phyloP scores from a whole-genome alignment of 1,139 yeast species.

The Meyerozyma elateridarum region DNA sequence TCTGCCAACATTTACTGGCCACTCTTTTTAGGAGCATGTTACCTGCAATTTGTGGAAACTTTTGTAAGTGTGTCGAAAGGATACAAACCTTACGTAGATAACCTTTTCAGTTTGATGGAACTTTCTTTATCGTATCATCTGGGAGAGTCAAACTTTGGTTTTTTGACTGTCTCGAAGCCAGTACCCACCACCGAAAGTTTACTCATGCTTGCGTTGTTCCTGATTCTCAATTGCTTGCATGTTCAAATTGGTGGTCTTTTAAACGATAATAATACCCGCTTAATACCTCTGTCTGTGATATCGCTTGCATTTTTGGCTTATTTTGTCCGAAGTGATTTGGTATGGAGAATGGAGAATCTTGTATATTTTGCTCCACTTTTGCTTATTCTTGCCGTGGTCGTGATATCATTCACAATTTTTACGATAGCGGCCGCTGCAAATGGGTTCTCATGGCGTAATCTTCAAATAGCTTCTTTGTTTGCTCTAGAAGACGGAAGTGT shows the following conservation, averaged over 20 bases:
- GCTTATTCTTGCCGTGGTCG: slow-evolving; percentile 44
- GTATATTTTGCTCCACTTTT: slow-evolving; percentile 41
- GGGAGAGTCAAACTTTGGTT: slow-evolving; percentile 42
- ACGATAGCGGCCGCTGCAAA: slow-evolving; percentile 55
- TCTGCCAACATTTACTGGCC: slow-evolving; percentile 60
- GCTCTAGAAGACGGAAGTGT: slow-evolving; percentile 28
- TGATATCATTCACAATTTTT: slow-evolving; percentile 48
- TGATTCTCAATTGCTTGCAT: slow-evolving; percentile 50
- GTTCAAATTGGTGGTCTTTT: slow-evolving; percentile 57
- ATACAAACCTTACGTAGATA: slow-evolving; percentile 54
- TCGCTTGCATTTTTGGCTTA: slow-evolving; percentile 48
- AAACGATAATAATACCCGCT: slow-evolving; percentile 47
- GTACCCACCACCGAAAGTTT: slow-evolving; percentile 46
- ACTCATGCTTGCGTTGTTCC: slow-evolving; percentile 46
- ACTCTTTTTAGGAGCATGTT: slow-evolving; percentile 55
- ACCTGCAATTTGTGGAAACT: slow-evolving; percentile 66
- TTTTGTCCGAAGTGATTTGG: slow-evolving; percentile 32
- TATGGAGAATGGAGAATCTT: slow-evolving; percentile 34
- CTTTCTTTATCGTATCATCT: slow-evolving; percentile 73
- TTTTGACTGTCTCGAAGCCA: slow-evolving; percentile 23
- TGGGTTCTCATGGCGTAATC: slow-evolving; percentile 42
- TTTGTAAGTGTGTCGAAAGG: slow-evolving; percentile 61
- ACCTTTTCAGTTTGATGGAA: slow-evolving; percentile 70
- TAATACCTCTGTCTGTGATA: slow-evolving; percentile 57
- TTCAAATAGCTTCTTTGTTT: slow-evolving; percentile 47